Conservation (phyloP, 2,329 filamentous ascomycete species). For the Colletotrichum tanaceti region DNA sequence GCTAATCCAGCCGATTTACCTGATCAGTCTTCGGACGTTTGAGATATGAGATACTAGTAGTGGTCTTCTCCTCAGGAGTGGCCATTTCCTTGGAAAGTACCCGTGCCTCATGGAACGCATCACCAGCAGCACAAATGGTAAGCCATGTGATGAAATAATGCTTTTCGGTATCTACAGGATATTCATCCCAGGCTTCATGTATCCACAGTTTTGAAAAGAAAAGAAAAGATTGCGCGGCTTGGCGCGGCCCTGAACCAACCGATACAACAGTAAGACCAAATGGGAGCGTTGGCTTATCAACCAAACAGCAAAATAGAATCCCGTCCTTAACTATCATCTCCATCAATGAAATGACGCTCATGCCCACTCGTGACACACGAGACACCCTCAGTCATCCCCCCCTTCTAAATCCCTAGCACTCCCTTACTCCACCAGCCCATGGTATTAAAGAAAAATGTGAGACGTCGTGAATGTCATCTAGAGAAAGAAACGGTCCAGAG, state of each 20-base stretch:
- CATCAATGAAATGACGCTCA: background rate
- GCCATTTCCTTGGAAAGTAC: background rate
- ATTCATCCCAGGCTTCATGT: slow-evolving; percentile 23
- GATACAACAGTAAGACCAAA: slow-evolving; percentile 10
- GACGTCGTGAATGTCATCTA: slow-evolving; percentile 15
- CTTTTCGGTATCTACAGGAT: slow-evolving; percentile 6
- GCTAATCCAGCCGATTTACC: too few relatives aligned
- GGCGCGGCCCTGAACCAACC: slow-evolving; percentile 1
- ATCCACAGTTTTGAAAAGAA: background rate
- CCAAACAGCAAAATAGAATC: slow-evolving; percentile 9
- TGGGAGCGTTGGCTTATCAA: background rate
- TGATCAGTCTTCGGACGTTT: too few relatives aligned
- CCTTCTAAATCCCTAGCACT: background rate
- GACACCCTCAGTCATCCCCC: background rate
- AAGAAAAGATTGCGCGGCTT: background rate
- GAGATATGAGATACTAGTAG: background rate
- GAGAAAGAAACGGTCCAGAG: slow-evolving; percentile 2
- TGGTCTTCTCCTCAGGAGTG: background rate
- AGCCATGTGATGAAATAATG: background rate
- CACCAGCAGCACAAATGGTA: background rate
- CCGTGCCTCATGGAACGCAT: background rate
- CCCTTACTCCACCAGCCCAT: background rate
- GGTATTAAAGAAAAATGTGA: background rate
- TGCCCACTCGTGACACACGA: background rate
- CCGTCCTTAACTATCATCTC: background rate